A percentile compares a stretch with the other conserved stretches of the same genome.
phyloP scores from a whole-genome alignment of 768 basidiomycete species.

The Tephrocybe sp. region DNA sequence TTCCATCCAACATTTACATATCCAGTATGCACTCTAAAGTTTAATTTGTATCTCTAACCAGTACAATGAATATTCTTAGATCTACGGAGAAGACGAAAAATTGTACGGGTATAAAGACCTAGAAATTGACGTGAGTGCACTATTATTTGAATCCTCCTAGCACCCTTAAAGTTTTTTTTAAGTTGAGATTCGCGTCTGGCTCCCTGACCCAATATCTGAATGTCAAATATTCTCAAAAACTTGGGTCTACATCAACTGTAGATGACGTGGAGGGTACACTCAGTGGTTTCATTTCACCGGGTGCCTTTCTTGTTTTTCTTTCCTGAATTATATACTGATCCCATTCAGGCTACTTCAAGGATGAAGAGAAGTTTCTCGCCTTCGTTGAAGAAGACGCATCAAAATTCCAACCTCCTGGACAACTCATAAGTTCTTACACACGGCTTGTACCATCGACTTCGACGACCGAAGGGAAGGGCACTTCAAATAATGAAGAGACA shows the following conservation, averaged over 20 bases:
- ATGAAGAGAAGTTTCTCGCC: slow-evolving; percentile 61
- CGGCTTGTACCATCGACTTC: slow-evolving; percentile 41
- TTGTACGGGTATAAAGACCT: slow-evolving; percentile 92
- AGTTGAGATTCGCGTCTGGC: slow-evolving; percentile 86
- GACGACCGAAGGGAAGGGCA: slow-evolving; percentile 55
- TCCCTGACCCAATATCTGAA: slow-evolving; percentile 76
- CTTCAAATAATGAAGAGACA: slow-evolving; percentile 28
- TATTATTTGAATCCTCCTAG: neutral
- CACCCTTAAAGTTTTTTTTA: slow-evolving; percentile 25
- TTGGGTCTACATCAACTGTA: slow-evolving; percentile 63
- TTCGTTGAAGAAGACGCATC: slow-evolving; percentile 77
- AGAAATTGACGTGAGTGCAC: slow-evolving; percentile 66
- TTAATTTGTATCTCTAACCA: neutral
- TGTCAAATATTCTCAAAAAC: slow-evolving; percentile 63
- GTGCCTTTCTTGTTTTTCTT: slow-evolving; percentile 31
- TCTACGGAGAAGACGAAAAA: slow-evolving; percentile 95
- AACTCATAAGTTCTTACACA: slow-evolving; percentile 73
- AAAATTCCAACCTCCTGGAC: slow-evolving; percentile 74
- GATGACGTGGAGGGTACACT: slow-evolving; percentile 86
- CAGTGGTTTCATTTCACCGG: slow-evolving; percentile 72
- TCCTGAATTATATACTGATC: slow-evolving; percentile 1
- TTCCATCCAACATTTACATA: slow-evolving; percentile 94
- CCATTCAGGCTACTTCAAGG: slow-evolving; percentile 64
- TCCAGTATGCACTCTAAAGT: slow-evolving; percentile 53
- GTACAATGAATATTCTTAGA: slow-evolving; percentile 40